Evolutionary conservation across 228 moss, liverwort and hornwort genomes (phyloP).

Genomic region (Sphagnum fallax): DNA sequence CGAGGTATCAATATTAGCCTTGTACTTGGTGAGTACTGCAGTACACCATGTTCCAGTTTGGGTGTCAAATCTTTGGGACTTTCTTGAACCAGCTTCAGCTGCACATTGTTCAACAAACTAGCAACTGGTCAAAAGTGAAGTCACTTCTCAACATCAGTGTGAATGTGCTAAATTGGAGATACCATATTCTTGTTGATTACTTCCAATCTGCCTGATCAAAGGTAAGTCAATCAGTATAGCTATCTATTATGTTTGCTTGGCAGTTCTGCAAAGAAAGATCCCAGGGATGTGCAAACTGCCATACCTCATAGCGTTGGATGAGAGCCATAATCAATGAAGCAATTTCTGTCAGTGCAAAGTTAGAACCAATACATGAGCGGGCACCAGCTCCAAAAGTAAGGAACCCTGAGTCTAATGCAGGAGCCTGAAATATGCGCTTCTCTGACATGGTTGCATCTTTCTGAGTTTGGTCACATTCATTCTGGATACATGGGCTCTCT

Average conservation of each 20-base stretch:
- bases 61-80: conserved; percentile 6
- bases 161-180: background rate
- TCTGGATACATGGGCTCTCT: background rate
- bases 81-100: conserved; percentile 11
- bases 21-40: conserved; percentile 18
- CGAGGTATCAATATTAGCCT: conserved; percentile 7
- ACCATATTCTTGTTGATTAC: too few relatives aligned
- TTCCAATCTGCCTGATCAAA: background rate
- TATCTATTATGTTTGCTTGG: background rate
- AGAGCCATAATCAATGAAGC: conserved; percentile 19
- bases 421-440: conserved; percentile 1
- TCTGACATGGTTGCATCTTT: background rate
- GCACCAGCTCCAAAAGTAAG: conserved; percentile 25
- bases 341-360: conserved; percentile 13
- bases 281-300: background rate
- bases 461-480: background rate
- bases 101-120: background rate
- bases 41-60: conserved; percentile 11
- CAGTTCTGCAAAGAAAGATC: background rate
- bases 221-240: background rate
- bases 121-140: background rate
- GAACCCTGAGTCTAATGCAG: conserved; percentile 8
- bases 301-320: conserved; percentile 25
- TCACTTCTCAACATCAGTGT: background rate
- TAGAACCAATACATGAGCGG: conserved; percentile 25